Base-by-base conservation (phyloP, 2,329 filamentous ascomycete species). In the Colletotrichum tamarilloi region DNA sequence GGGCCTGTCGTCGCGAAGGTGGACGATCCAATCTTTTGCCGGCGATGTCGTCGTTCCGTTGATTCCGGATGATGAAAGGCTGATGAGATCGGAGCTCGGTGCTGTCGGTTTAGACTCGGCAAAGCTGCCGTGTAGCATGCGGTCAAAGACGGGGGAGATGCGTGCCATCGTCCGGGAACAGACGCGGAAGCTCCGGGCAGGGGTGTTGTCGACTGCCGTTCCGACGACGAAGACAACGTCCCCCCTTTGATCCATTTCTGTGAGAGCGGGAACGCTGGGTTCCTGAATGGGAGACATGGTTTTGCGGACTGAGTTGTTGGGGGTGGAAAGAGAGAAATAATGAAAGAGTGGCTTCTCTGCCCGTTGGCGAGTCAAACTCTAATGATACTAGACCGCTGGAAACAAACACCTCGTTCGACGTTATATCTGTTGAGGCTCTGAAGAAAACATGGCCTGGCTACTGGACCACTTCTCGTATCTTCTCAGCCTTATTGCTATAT, bases 1-100 rank as follows among this genome's bases (percentile, higher is more conserved):
- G 1, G 79, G 78, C 19, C 79, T 77, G 66, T 83, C 81, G 8
- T 80, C 78, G 0, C 79, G 80, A 0, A 83, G 76, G 1, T 76
- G 75, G 5, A 81, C 77, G 0, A 68, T 65, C 79, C 80, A 82
- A 1, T 78, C 71, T 9, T 58, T 66, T 14, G 35, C 35, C 35
- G 14, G 35, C 35, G 35, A 42, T 30, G 42, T 28, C 11, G 57
- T 0, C n/a, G 56, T 32, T 5, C 32, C 32, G n/a, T 32, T 32
- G 8, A n/a, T 42, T 16, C 32, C 57, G 12, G 32, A 7, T 42
- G 32, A 12, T 22, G 38, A 42, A 9, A 53, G 30, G 14, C 35
- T 12, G 35, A 42, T 42, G 35, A 26, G 14, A 4, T 42, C 59
- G 6, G 53, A 59, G 30, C n/a, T n/a, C 8, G 53, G 68, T 5